These are phyloP conservation scores for Daldinia childiae DNA, from an alignment of 495 filamentous ascomycete species.

Conservation along the genomic window DNA sequence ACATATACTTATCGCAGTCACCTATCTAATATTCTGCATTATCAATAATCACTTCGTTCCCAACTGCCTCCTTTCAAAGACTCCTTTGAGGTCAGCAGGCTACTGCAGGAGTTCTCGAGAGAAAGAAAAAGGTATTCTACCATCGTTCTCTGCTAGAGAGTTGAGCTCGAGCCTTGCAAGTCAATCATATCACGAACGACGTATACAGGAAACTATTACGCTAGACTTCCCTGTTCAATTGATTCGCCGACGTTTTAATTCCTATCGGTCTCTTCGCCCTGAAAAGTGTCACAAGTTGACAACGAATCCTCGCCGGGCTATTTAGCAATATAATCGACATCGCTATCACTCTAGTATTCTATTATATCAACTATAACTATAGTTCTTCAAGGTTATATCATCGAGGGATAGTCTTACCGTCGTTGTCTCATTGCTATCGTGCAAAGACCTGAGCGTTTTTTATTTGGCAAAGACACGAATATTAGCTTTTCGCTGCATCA, in stretches of 20 bases:
- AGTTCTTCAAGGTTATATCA: neutral
- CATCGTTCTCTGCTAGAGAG: slow-evolving; percentile 41
- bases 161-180: slow-evolving; percentile 44
- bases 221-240: slow-evolving; percentile 53
- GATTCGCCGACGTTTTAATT: slow-evolving; percentile 25
- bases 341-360: neutral
- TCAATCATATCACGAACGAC: slow-evolving; percentile 33
- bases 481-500: neutral
- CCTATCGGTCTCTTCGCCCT: slow-evolving; percentile 29
- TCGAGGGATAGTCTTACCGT: neutral
- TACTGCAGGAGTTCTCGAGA: slow-evolving; percentile 81
- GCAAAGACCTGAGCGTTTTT: slow-evolving; percentile 46
- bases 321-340: slow-evolving; percentile 16
- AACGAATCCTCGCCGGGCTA: slow-evolving; percentile 15
- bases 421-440: neutral
- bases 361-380: slow-evolving; percentile 14
- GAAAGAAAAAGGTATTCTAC: slow-evolving; percentile 42
- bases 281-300: slow-evolving; percentile 24
- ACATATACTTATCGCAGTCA: slow-evolving; percentile 45
- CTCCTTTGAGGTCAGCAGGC: slow-evolving; percentile 93
- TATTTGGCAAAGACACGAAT: slow-evolving; percentile 39
- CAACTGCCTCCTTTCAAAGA: slow-evolving; percentile 55
- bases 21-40: slow-evolving; percentile 45
- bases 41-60: slow-evolving; percentile 46
- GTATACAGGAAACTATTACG: slow-evolving; percentile 44